These are phyloP conservation scores for Dioscorea cayenensis DNA, from an alignment of 116 monocot species.

Conservation along the genomic window DNA sequence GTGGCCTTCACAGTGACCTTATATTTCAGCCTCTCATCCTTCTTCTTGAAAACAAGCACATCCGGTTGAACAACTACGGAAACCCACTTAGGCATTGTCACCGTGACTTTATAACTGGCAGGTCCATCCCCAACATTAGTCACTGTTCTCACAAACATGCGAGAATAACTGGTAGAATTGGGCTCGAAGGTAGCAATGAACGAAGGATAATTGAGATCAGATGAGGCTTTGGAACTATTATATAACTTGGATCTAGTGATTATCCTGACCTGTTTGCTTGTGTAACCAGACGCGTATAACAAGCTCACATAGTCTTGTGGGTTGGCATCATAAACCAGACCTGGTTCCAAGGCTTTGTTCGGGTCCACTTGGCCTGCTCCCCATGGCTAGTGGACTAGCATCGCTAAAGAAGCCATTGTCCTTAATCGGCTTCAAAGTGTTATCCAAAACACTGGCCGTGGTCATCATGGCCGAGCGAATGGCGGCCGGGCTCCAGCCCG, in stretches of 20 bases:
- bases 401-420: not conserved
- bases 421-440: not conserved
- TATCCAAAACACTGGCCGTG: not conserved
- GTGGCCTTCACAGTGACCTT: not conserved
- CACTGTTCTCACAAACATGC: not conserved
- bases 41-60: not conserved
- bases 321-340: not conserved
- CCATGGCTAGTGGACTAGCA: not conserved
- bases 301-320: not conserved
- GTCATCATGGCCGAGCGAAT: constrained; percentile 10
- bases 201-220: not conserved
- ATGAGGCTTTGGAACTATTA: not conserved
- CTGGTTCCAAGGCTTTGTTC: not conserved
- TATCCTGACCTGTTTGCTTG: not conserved
- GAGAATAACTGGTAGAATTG: not conserved
- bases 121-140: not conserved
- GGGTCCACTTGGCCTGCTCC: not conserved
- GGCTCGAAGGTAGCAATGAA: not conserved
- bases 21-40: not conserved
- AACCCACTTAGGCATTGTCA: no score
- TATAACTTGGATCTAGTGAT: not conserved
- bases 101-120: no score
- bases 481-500: constrained; percentile 6
- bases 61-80: not conserved
- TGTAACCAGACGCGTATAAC: not conserved